Evolutionary conservation across 768 basidiomycete species (phyloP), one percentile per base, ranked within the genome.

Genomic region (Neoboletus brunneissimus): DNA sequence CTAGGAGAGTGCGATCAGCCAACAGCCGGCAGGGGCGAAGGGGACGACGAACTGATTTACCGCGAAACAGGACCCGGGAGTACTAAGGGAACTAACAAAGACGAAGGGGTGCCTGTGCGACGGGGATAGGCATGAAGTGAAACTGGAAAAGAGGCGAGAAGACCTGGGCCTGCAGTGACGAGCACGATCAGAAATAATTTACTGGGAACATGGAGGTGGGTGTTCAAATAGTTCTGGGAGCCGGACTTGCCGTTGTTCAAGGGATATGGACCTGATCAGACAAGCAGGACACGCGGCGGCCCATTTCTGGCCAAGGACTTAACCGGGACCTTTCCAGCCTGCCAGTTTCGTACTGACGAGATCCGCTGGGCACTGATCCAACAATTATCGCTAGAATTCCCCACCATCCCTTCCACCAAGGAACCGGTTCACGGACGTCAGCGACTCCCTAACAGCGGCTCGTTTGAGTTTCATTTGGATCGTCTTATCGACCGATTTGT

Each of bases 181-280:
- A 57, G 61, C 20, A 64, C 53, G 48, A 54, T 68, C 56, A 64
- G 60, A 57, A 59, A 71, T 71, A 68, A 73, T 27, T 60, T 65
- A 72, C 51, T 49, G 63, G 53, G 64, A 60, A 59, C 70, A 70
- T 68, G 67, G 45, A 56, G 22, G 62, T 46, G 59, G 55, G 60
- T 54, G 70, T 58, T 66, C 55, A 66, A 68, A 66, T 72, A 70
- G 61, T 64, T 72, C 55, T 71, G 58, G 58, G 60, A 57, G 62
- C 58, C 49, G 66, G 49, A 44, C 52, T 44, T 65, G 63, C 64
- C 64, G 65, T 57, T 52, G 55, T 57, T 57, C 58, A 61, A 64
- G 65, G 67, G 62, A 64, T 61, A 54, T 57, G 62, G 66, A 53
- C 59, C 62, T 57, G 64, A 63, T 58, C 58, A 64, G 57, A 65